Evolutionary conservation across 2,329 filamentous ascomycete species (phyloP).

Genomic region (Dryadomyces quercus-mongolicae): DNA sequence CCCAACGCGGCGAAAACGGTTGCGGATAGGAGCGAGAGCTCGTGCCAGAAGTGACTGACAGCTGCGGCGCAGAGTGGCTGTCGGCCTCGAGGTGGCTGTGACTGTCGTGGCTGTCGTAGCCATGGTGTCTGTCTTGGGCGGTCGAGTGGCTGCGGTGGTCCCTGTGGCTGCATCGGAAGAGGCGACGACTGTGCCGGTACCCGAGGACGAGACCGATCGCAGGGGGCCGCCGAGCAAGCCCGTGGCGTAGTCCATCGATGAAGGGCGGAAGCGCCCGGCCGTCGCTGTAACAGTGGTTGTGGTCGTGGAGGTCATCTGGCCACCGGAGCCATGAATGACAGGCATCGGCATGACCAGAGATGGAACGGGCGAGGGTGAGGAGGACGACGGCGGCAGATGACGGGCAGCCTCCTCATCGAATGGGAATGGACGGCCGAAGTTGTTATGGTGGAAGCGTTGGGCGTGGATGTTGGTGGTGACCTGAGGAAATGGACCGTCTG

Average conservation of each 20-base stretch:
- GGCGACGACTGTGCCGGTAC: too few relatives aligned
- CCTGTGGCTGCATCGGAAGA: background rate
- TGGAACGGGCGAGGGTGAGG: background rate
- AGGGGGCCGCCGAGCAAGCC: background rate
- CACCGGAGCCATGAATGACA: slow-evolving; percentile 2
- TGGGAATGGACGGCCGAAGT: background rate
- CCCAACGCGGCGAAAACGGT: slow-evolving; percentile 3
- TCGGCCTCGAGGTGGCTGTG: background rate
- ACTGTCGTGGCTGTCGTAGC: background rate
- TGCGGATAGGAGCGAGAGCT: background rate
- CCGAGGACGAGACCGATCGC: background rate
- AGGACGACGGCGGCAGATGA: background rate
- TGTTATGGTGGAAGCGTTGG: slow-evolving; percentile 11
- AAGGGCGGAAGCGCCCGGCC: background rate
- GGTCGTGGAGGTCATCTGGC: slow-evolving; percentile 1
- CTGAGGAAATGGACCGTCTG: slow-evolving; percentile 8
- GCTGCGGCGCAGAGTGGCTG: background rate
- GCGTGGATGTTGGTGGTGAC: slow-evolving; percentile 1
- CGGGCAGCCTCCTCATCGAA: background rate
- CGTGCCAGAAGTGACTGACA: background rate
- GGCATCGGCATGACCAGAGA: background rate
- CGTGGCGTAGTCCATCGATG: background rate
- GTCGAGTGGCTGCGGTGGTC: background rate
- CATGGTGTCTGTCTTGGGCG: background rate
- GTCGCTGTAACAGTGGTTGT: slow-evolving; percentile 7